Conservation (phyloP, 148 eudicot species). For the Polygonum aviculare region DNA sequence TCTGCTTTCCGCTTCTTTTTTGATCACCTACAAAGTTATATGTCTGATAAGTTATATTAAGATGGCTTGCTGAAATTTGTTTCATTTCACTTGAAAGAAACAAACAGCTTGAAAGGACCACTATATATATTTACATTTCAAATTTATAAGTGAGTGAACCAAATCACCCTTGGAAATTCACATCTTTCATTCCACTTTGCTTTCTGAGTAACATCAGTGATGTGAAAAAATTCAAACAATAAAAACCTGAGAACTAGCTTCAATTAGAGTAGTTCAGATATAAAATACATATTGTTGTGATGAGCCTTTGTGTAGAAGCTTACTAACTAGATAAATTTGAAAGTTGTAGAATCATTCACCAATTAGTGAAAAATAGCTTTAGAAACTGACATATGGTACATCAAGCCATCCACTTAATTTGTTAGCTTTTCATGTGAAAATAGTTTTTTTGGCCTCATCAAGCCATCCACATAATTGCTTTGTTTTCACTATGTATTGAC, state of each 20-base stretch:
- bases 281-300: neutral
- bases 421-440: neutral
- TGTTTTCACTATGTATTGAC: neutral
- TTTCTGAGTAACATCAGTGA: neutral
- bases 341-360: neutral
- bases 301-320: neutral
- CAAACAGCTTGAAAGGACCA: neutral
- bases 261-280: neutral
- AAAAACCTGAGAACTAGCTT: neutral
- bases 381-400: neutral
- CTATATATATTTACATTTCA: neutral
- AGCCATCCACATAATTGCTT: neutral
- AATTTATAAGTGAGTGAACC: neutral
- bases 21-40: neutral
- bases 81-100: neutral
- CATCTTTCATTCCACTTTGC: neutral
- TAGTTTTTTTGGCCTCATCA: neutral
- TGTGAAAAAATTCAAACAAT: neutral
- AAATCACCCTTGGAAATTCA: neutral
- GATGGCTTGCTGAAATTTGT: neutral
- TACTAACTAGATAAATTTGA: neutral
- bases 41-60: neutral
- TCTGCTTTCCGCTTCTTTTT: neutral
- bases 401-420: too few relatives aligned
- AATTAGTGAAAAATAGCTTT: neutral